A percentile compares a stretch with the other conserved stretches of the same genome.
phyloP scores from a whole-genome alignment of 2,329 filamentous ascomycete species.

The Fusarium tanahbumbuense region DNA sequence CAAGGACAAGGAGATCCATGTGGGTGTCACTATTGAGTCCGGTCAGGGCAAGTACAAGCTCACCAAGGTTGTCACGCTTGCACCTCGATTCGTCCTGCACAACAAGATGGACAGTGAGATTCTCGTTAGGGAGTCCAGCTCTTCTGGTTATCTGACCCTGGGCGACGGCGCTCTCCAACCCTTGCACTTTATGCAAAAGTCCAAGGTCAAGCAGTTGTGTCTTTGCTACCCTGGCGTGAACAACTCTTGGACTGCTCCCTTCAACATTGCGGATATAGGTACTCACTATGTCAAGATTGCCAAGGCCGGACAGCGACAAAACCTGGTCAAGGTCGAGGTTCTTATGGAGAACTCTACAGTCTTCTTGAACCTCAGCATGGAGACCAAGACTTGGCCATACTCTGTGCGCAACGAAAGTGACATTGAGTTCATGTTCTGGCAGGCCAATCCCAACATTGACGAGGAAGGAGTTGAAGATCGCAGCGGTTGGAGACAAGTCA shows the following conservation, averaged over 20 bases:
- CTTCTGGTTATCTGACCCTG: slow-evolving; percentile 83
- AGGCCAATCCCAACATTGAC: slow-evolving; percentile 91
- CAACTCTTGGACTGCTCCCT: slow-evolving; percentile 97
- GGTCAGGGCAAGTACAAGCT: slow-evolving; percentile 98
- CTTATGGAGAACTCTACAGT: slow-evolving; percentile 94
- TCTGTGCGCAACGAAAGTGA: slow-evolving; percentile 99
- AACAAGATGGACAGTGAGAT: slow-evolving; percentile 92
- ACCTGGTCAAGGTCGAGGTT: slow-evolving; percentile 86
- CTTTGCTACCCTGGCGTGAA: slow-evolving; percentile 93
- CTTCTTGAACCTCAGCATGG: slow-evolving; percentile 89
- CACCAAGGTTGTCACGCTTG: slow-evolving; percentile 93
- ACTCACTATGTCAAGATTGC: slow-evolving; percentile 94
- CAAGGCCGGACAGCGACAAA: slow-evolving; percentile 88
- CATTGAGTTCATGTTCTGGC: slow-evolving; percentile 95
- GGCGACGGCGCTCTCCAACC: slow-evolving; percentile 84
- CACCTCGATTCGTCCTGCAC: slow-evolving; percentile 92
- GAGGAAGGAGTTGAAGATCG: slow-evolving; percentile 87
- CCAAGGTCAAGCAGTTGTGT: slow-evolving; percentile 86
- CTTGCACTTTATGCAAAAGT: slow-evolving; percentile 88
- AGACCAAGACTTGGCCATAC: slow-evolving; percentile 97
- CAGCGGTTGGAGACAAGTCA: slow-evolving; percentile 90
- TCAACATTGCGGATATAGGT: slow-evolving; percentile 95
- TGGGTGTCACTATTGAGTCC: slow-evolving; percentile 88
- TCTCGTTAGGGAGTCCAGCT: slow-evolving; percentile 90
- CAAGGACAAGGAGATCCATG: slow-evolving; percentile 83